These are phyloP conservation scores for Naganishia sp. DNA, from an alignment of 1,284 basidiomycete species.

Conservation along the genomic window DNA sequence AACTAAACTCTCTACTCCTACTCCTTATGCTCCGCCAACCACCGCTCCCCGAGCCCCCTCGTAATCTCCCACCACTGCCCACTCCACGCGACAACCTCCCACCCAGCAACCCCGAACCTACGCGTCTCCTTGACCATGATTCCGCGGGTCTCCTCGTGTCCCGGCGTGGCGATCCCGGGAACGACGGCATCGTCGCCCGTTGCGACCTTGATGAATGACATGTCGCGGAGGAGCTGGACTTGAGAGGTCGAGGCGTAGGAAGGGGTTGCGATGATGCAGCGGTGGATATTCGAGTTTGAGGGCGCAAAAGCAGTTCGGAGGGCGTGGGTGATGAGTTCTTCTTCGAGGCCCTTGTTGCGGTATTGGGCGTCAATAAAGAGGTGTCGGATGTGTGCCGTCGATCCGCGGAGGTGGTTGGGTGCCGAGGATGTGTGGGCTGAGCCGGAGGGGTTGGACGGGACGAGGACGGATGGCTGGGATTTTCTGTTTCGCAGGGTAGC, in stretches of 20 bases:
- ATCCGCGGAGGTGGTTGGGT: conserved; percentile 50
- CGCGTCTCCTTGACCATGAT: conserved; percentile 23
- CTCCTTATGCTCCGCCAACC: not conserved
- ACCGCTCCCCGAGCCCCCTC: conserved; percentile 13
- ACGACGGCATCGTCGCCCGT: conserved; percentile 23
- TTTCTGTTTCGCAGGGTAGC: conserved; percentile 17
- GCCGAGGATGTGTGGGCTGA: not conserved
- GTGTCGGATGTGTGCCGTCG: conserved; percentile 69
- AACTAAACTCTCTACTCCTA: not conserved
- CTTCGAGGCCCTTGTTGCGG: conserved; percentile 62
- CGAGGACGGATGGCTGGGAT: not conserved
- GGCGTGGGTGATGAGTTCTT: conserved; percentile 66
- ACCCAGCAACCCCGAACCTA: conserved; percentile 3
- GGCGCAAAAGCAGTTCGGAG: conserved; percentile 61
- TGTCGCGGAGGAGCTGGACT: not conserved
- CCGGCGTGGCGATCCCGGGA: conserved; percentile 16
- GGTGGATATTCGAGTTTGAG: not conserved
- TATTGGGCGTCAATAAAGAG: conserved; percentile 70
- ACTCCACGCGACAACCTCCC: conserved; percentile 15
- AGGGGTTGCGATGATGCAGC: conserved; percentile 17
- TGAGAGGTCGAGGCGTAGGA: conserved; percentile 14
- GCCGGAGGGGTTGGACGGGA: not conserved
- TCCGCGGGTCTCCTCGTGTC: conserved; percentile 15
- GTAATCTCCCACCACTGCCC: conserved; percentile 26
- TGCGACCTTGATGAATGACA: conserved; percentile 14